Conservation (phyloP, 441 rosid species). For the Aquilaria agallochum region DNA sequence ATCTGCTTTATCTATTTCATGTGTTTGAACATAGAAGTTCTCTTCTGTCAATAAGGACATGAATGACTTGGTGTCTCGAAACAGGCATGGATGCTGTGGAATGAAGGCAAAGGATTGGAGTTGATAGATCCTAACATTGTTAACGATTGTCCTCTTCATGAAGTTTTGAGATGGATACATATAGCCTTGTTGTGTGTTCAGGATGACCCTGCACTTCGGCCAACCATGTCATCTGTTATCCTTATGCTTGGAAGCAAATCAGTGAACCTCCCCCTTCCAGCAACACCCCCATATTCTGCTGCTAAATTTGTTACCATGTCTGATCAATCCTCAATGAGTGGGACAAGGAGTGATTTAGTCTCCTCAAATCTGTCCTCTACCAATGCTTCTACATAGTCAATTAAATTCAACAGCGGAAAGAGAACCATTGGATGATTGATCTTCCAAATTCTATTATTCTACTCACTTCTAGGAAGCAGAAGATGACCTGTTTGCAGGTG, state of each 20-base stretch:
- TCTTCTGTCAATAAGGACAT: neutral
- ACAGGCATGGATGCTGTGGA: constrained; percentile 30
- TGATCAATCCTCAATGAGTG: constrained; percentile 19
- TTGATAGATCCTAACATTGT: constrained; percentile 27
- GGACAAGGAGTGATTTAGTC: constrained; percentile 14
- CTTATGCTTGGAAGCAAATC: constrained; percentile 39
- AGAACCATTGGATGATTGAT: neutral
- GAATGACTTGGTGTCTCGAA: constrained; percentile 4
- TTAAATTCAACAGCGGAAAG: neutral
- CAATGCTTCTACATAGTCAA: constrained; percentile 18
- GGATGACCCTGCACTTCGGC: constrained; percentile 36
- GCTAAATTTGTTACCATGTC: constrained; percentile 19
- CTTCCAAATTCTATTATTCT: neutral
- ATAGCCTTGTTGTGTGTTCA: constrained; percentile 36
- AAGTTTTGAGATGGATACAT: constrained; percentile 34
- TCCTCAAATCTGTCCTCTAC: constrained; percentile 27
- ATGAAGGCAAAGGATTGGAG: constrained; percentile 21
- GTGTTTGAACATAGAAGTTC: neutral
- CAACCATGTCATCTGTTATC: constrained; percentile 32
- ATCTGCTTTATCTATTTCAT: neutral
- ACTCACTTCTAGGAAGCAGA: neutral
- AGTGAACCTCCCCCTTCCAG: constrained; percentile 35
- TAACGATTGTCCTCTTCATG: constrained; percentile 10
- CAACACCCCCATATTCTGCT: constrained; percentile 22
- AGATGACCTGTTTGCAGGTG: no score